Evolutionary conservation across 2,329 filamentous ascomycete species (phyloP), one percentile per base, ranked within the genome.

Genomic region (Monosporascus sp.): DNA sequence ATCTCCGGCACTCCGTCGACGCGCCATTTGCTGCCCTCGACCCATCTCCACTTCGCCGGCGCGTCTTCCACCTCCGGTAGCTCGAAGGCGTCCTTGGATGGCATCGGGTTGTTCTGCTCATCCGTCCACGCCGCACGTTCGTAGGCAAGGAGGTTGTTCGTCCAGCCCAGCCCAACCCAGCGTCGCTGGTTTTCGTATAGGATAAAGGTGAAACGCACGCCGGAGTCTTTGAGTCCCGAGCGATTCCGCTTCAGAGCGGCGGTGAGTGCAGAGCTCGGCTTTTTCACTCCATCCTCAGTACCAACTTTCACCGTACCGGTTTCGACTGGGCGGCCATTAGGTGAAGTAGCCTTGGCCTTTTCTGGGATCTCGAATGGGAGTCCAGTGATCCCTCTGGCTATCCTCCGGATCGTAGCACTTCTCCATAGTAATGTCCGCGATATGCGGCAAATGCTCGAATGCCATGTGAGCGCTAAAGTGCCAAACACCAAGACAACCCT

Each of bases 161-260:
- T 97, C 92, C 94, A 99, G 0, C 94, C 94, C 14, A 99, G 80
- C 1, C 92, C 93, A 4, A 99, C 75, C 94, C 94, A 99, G 50
- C 94, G 84, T 43, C 94, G 83, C 70, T 99, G 94, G 63, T 99
- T 99, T 69, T 99, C 94, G 65, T 92, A 97, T 2, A 99, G 79
- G 48, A 94, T 92, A 58, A 99, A 99, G 0, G 94, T 99, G 65
- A 99, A 99, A 45, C 91, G 89, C 16, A 99, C 89, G 1, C 92
- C 91, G 0, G 91, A 83, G 5, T 88, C 86, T 55, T 78, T 79
- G n/a, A 71, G 70, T 22, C 73, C 71, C 38, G 76, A 68, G 7
- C 65, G 65, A 40, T 64, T 69, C 11, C 69, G 68, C 53, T 70
- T 70, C 4, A 69, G 63, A 7, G 67, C 66, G 37, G 61, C 66